Base-by-base conservation (phyloP, 2,329 filamentous ascomycete species). In the Dactylonectria estremocensis region DNA sequence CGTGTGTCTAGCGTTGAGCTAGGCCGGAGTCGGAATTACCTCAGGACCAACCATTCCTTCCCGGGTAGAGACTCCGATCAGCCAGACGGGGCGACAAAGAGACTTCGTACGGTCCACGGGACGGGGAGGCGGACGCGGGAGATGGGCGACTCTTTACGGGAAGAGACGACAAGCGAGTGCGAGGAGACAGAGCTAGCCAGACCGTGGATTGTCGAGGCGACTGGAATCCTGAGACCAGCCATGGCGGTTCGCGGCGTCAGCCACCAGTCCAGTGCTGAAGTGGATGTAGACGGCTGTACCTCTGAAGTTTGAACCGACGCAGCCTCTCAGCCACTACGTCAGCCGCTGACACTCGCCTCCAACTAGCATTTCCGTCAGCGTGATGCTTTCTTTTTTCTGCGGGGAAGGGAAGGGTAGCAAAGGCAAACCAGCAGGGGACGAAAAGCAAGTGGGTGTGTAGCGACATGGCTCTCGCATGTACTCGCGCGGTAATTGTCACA, bases 1-100 rank as follows among this genome's bases (percentile, higher is more conserved):
- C 73, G 68, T 59, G 65, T 68, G 33, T 35, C 53, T 74, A 74
- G 68, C 2, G 14, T 9, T 2, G 16, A 53, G 58, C 72, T 74
- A 75, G 64, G 16, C 59, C 33, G 16, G 1, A 9, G 45, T 24
- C 20, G 45, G 53, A 70, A 62, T n/a, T 59, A 61, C 14, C 1
- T 61, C 56, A 65, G 1, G 49, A 35, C 61, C 55, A 64, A 54
- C 65, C 54, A 67, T 59, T 64, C 65, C 64, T 35, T 24, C 40
- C 58, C 33, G 18, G 50, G 67, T 28, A 60, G 46, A 31, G 37
- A 61, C 22, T 50, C 43, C 55, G 65, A 67, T 53, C 69, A 71
- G 61, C n/a, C 14, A 71, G 53, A 61, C 64, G 54, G 54, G 37
- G 54, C 61, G 33, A 53, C 54, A 50, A 45, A 52, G 37, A 65